Conservation (phyloP, 305 asterid genomes). For the Coffea humblotiana region DNA sequence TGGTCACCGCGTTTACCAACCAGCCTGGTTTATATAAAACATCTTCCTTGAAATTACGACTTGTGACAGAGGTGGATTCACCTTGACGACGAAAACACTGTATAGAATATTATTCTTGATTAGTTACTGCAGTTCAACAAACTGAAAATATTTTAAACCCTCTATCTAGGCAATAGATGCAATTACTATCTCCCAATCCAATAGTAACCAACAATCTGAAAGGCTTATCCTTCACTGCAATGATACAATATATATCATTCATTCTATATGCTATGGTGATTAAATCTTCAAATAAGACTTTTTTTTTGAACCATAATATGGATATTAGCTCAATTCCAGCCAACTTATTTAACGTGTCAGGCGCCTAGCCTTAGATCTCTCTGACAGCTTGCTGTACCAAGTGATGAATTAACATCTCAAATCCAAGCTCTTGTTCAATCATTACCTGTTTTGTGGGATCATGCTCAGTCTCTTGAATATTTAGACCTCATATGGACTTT, state of each 20-base stretch:
- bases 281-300: no score
- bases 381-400: no score
- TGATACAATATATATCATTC: background rate
- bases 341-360: no score
- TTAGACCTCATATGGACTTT: no score
- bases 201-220: background rate
- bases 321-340: no score
- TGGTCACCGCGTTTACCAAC: conserved; percentile 79
- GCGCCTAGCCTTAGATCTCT: no score
- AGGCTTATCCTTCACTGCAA: background rate
- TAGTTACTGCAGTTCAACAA: background rate
- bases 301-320: no score
- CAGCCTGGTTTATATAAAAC: conserved; percentile 72
- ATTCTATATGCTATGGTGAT: background rate
- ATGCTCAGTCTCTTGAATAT: no score
- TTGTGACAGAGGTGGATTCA: conserved; percentile 75
- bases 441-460: no score
- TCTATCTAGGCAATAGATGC: background rate
- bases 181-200: background rate
- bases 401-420: no score
- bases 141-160: background rate
- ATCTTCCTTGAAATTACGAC: conserved; percentile 70
- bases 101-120: conserved; percentile 12
- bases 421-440: no score
- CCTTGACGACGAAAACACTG: conserved; percentile 98